Percentiles rank a stretch among this genome's conserved stretches.
phyloP scores from a whole-genome alignment of 2,329 filamentous ascomycete genomes.

The Pestalotiopsis sp. region DNA sequence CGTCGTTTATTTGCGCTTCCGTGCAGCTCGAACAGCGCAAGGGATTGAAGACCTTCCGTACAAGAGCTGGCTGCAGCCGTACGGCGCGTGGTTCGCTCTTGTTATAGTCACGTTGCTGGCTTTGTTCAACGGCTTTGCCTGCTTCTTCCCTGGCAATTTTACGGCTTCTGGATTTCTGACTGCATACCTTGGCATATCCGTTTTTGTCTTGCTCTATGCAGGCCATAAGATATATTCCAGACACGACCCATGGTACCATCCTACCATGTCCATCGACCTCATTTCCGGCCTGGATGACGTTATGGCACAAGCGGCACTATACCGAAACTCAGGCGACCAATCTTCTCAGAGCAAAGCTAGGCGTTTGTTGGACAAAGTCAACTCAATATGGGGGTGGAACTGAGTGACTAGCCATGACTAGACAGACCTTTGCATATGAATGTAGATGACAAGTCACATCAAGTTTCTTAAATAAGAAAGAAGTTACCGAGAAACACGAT shows the following conservation, averaged over 20 bases:
- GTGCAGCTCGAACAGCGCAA: slow-evolving; percentile 47
- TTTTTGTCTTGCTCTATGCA: slow-evolving; percentile 60
- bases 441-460: too few species aligned
- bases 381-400: neutral
- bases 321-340: neutral
- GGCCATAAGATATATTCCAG: slow-evolving; percentile 39
- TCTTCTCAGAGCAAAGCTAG: neutral
- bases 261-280: neutral
- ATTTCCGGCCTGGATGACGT: neutral
- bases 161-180: slow-evolving; percentile 59
- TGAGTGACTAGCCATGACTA: neutral
- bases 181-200: slow-evolving; percentile 64
- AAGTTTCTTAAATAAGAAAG: too few species aligned
- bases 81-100: slow-evolving; percentile 55
- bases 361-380: neutral
- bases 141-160: slow-evolving; percentile 63
- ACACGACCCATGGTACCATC: slow-evolving; percentile 49
- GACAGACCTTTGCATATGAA: too few species aligned
- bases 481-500: too few species aligned
- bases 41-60: slow-evolving; percentile 50
- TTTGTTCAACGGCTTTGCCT: slow-evolving; percentile 65
- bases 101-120: slow-evolving; percentile 52
- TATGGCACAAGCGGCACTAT: neutral
- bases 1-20: slow-evolving; percentile 61
- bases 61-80: slow-evolving; percentile 55